These are phyloP conservation scores for Lophium mytilinum DNA, from an alignment of 495 filamentous ascomycete genomes.

Conservation along the genomic window DNA sequence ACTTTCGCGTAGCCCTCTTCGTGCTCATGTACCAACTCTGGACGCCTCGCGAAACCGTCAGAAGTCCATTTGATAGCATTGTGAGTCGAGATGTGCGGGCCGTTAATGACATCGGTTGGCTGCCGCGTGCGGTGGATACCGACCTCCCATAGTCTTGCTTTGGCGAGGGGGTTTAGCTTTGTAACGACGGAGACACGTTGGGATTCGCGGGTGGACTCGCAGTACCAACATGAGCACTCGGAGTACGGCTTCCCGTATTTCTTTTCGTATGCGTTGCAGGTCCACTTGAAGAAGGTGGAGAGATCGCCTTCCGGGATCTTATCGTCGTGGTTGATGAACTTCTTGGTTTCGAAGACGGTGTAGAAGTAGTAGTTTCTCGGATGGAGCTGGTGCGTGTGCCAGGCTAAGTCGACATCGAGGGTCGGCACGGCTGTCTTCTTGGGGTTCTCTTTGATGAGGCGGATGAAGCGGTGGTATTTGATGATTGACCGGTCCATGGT, in stretches of 20 bases:
- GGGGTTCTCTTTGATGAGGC: constrained; percentile 52
- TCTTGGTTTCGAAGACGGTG: constrained; percentile 33
- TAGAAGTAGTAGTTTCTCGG: constrained; percentile 56
- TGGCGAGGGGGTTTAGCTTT: constrained; percentile 21
- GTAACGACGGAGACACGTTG: constrained; percentile 42
- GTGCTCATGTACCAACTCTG: constrained; percentile 36
- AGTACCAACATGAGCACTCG: constrained; percentile 88
- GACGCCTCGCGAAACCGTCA: constrained; percentile 4
- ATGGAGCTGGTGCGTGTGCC: constrained; percentile 56
- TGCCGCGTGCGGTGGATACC: constrained; percentile 47
- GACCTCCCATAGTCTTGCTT: constrained; percentile 41
- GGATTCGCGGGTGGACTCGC: constrained; percentile 63
- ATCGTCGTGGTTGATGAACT: constrained; percentile 80
- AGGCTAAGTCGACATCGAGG: constrained; percentile 79
- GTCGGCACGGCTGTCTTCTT: constrained; percentile 63
- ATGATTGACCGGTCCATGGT: constrained; percentile 60
- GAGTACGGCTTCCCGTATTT: constrained; percentile 59
- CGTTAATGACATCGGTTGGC: constrained; percentile 42
- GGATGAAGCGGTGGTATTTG: constrained; percentile 65
- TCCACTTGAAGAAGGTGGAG: constrained; percentile 63
- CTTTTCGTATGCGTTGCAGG: constrained; percentile 59
- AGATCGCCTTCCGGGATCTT: constrained; percentile 62
- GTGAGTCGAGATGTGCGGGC: constrained; percentile 68
- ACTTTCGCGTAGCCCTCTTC: constrained; percentile 56
- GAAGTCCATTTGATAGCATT: constrained; percentile 39